Conservation (phyloP, 257 asterid species). For the Jasminum sambac region DNA sequence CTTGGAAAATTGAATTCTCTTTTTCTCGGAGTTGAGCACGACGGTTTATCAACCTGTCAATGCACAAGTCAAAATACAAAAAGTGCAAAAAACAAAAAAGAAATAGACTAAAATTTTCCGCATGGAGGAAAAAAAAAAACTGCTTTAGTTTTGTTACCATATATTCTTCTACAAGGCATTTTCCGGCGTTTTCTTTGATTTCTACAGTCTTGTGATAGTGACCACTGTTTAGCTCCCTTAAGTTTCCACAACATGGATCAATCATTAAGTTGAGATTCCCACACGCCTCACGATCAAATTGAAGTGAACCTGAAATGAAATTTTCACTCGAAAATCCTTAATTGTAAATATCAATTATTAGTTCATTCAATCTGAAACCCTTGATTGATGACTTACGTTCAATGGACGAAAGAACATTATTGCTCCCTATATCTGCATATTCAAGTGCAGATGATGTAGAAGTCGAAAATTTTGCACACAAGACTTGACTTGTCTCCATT, state of each 20-base stretch:
- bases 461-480: conserved; percentile 67
- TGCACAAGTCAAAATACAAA: not conserved
- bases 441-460: conserved; percentile 75
- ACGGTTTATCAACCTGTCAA: conserved; percentile 82
- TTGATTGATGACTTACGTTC: conserved; percentile 58
- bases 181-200: conserved; percentile 82
- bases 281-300: conserved; percentile 91
- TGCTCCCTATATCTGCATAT: conserved; percentile 81
- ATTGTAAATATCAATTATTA: not conserved
- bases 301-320: conserved; percentile 66
- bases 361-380: not conserved
- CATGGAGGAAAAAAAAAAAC: too few species aligned
- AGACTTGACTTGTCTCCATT: conserved; percentile 63
- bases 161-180: conserved; percentile 82
- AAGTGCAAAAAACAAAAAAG: not conserved
- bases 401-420: conserved; percentile 71
- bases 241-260: conserved; percentile 79
- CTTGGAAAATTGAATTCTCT: conserved; percentile 70
- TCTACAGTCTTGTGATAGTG: conserved; percentile 76
- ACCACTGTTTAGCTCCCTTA: conserved; percentile 75
- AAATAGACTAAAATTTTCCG: not conserved
- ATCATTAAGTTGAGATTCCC: conserved; percentile 74
- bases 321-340: not conserved
- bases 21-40: conserved; percentile 79
- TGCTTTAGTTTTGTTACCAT: conserved; percentile 45